Evolutionary conservation across 2,329 filamentous ascomycete species (phyloP).

Genomic region (Neoscytalidium dimidiatum): DNA sequence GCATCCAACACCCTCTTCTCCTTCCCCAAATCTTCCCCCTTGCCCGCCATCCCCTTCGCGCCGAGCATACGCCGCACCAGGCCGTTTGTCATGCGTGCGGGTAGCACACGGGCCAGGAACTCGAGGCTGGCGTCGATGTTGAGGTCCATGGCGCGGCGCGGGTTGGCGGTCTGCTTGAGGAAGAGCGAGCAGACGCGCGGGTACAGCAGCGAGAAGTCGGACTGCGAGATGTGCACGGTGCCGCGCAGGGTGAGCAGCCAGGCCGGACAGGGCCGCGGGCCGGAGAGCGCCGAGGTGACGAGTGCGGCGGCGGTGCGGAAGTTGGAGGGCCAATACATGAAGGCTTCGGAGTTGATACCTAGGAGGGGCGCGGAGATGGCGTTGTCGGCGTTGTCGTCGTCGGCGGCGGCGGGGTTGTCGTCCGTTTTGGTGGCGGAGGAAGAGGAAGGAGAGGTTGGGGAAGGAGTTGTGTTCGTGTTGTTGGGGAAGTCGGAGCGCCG

Average conservation of each 20-base stretch:
- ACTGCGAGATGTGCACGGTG: slow-evolving; percentile 66
- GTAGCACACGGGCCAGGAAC: slow-evolving; percentile 58
- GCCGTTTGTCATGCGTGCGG: slow-evolving; percentile 47
- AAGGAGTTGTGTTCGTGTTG: neutral
- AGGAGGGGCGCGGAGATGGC: slow-evolving; percentile 57
- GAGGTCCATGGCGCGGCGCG: slow-evolving; percentile 62
- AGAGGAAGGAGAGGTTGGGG: neutral
- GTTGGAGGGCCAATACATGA: slow-evolving; percentile 70
- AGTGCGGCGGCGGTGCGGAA: slow-evolving; percentile 60
- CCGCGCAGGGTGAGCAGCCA: slow-evolving; percentile 55
- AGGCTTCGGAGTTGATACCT: slow-evolving; percentile 67
- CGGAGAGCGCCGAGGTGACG: slow-evolving; percentile 53
- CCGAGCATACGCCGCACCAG: neutral
- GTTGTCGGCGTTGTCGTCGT: slow-evolving; percentile 23
- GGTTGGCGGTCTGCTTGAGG: slow-evolving; percentile 65
- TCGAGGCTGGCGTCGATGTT: slow-evolving; percentile 65
- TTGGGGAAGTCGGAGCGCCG: neutral
- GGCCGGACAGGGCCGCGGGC: slow-evolving; percentile 39
- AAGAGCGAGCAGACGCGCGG: slow-evolving; percentile 59
- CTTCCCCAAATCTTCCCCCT: slow-evolving; percentile 45
- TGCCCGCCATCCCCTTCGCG: neutral
- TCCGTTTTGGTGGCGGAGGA: neutral
- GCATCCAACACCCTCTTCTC: slow-evolving; percentile 51
- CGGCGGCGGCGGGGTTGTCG: neutral
- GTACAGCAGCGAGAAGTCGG: slow-evolving; percentile 67